phyloP scores from a whole-genome alignment of 1,284 basidiomycete species.

The Apiotrichum gracile region DNA sequence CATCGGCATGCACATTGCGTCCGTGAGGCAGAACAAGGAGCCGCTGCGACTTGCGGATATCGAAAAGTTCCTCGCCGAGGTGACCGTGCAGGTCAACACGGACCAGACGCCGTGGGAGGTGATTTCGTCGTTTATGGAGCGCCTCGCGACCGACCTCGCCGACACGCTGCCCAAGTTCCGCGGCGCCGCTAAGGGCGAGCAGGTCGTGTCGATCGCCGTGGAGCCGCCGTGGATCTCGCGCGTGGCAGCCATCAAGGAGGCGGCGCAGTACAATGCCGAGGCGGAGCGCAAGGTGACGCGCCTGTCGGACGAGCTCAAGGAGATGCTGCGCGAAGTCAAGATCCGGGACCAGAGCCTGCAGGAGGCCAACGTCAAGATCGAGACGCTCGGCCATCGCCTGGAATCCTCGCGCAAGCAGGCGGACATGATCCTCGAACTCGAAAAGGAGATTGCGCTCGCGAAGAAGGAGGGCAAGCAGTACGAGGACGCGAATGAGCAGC shows the following conservation, averaged over 20 bases:
- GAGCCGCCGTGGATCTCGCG: conserved; percentile 81
- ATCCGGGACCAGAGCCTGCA: conserved; percentile 82
- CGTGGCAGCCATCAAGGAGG: conserved; percentile 79
- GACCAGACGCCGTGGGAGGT: conserved; percentile 69
- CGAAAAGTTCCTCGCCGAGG: conserved; percentile 65
- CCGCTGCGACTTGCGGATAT: conserved; percentile 69
- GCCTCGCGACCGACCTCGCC: conserved; percentile 64
- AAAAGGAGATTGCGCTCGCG: conserved; percentile 69
- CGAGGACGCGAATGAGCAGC: conserved; percentile 85
- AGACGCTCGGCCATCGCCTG: conserved; percentile 86
- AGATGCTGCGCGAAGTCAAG: conserved; percentile 74
- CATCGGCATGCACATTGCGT: conserved; percentile 69
- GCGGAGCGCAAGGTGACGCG: conserved; percentile 80
- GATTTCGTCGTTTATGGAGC: conserved; percentile 61
- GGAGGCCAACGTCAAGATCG: conserved; percentile 84
- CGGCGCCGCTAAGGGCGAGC: conserved; percentile 59
- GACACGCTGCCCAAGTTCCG: conserved; percentile 65
- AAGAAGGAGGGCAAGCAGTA: conserved; percentile 82
- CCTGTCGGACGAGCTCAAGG: conserved; percentile 82
- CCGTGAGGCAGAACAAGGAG: conserved; percentile 66
- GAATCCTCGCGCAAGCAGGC: conserved; percentile 78
- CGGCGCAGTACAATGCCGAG: conserved; percentile 77
- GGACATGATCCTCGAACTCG: conserved; percentile 74
- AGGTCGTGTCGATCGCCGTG: conserved; percentile 52
- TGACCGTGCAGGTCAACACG: conserved; percentile 37